A percentile compares a stretch with the other conserved stretches of the same genome.
Evolutionary conservation across 805 yeast genomes (phyloP).

Genomic region (Kluyveromyces lactis): DNA sequence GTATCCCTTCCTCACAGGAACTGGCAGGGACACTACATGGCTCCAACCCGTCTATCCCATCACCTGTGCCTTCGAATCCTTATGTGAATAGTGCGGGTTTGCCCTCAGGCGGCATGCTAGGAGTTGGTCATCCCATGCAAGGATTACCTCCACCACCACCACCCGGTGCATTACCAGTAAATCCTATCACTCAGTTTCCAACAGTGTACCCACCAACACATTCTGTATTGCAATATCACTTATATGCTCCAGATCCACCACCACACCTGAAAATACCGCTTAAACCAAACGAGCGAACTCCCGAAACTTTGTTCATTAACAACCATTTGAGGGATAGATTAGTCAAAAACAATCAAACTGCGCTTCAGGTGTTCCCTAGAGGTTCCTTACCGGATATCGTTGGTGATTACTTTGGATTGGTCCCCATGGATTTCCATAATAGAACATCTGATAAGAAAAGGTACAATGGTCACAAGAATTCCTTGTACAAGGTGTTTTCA

Average conservation of each 20-base stretch:
- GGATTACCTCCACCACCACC: slow-evolving; percentile 7
- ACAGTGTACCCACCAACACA: slow-evolving; percentile 33
- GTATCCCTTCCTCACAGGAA: slow-evolving; percentile 9
- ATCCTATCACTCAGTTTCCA: slow-evolving; percentile 19
- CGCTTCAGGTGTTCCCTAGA: slow-evolving; percentile 50
- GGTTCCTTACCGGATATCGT: slow-evolving; percentile 61
- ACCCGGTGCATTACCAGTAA: slow-evolving; percentile 4
- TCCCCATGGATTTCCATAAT: slow-evolving; percentile 56
- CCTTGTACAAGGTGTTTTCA: slow-evolving; percentile 73
- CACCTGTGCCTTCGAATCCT: background rate
- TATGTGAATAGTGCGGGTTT: background rate
- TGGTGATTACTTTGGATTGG: slow-evolving; percentile 76
- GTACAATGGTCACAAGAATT: slow-evolving; percentile 47
- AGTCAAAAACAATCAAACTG: slow-evolving; percentile 69
- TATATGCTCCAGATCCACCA: slow-evolving; percentile 86
- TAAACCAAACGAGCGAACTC: slow-evolving; percentile 62
- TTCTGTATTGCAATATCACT: slow-evolving; percentile 59
- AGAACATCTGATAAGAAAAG: slow-evolving; percentile 28
- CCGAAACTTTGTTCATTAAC: slow-evolving; percentile 63
- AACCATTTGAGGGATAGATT: slow-evolving; percentile 62
- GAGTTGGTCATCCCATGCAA: slow-evolving; percentile 1
- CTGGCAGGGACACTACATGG: background rate
- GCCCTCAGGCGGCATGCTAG: slow-evolving; percentile 1
- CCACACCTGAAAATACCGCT: slow-evolving; percentile 56
- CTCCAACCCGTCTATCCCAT: background rate